Evolutionary conservation across 805 yeast species (phyloP).

Genomic region (Lipomyces oligophaga): DNA sequence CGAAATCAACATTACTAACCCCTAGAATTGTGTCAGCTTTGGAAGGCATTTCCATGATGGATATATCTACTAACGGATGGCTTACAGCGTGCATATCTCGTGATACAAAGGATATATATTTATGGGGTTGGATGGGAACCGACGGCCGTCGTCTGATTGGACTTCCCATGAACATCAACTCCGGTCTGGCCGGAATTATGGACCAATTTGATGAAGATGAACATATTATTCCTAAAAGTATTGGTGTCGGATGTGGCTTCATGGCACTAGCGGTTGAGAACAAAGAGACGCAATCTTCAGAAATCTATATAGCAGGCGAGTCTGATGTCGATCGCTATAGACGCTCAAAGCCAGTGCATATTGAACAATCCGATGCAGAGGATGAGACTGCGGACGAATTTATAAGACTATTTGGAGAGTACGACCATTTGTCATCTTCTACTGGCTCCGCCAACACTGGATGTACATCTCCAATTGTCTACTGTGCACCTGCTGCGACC

Average conservation of each 20-base stretch:
- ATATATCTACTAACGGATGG: conserved; percentile 14
- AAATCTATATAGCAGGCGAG: too few relatives aligned
- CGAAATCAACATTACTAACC: not conserved
- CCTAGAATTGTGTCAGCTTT: conserved; percentile 13
- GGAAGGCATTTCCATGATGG: conserved; percentile 13
- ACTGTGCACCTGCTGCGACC: conserved; percentile 3
- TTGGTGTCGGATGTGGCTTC: conserved; percentile 11
- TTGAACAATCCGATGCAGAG: conserved; percentile 5
- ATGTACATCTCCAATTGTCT: too few relatives aligned
- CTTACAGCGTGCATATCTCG: conserved; percentile 17
- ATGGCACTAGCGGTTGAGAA: conserved; percentile 6
- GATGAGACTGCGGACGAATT: conserved; percentile 2
- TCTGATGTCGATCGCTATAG: too few relatives aligned
- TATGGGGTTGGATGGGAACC: conserved; percentile 16
- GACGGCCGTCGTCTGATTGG: conserved; percentile 5
- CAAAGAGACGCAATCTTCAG: too few relatives aligned
- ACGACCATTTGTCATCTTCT: too few relatives aligned
- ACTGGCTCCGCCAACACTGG: too few relatives aligned
- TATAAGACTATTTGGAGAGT: too few relatives aligned
- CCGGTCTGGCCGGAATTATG: conserved; percentile 11
- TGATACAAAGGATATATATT: conserved; percentile 14
- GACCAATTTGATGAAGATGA: conserved; percentile 18
- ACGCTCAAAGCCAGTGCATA: too few relatives aligned
- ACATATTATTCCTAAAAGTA: not conserved
- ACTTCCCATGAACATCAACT: not conserved